Evolutionary conservation across 2,329 filamentous ascomycete species (phyloP), one percentile per base, ranked within the genome.

Genomic region (Leptographium wingfieldii): DNA sequence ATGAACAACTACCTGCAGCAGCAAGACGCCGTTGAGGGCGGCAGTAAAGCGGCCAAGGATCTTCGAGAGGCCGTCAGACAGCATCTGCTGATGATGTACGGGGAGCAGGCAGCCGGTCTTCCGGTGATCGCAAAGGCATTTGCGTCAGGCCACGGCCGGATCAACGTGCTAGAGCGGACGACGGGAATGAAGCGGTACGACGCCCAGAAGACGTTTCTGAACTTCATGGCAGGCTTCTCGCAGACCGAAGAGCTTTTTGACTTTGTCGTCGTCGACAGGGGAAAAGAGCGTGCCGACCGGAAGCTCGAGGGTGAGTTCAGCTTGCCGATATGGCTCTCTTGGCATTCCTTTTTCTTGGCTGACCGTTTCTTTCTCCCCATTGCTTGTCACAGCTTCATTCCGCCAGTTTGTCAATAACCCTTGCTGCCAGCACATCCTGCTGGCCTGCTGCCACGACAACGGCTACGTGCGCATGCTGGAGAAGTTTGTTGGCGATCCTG

Each of bases 381-480:
- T 55, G 11, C 31, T 19, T 55, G 9, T 22, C 53, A 22, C 22
- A 58, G 56, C 56, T 3, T 52, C 56, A 10, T 52, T 58, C 22
- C 56, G 31, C 5, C 56, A 51, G 3, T 38, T 38, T 33, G n/a
- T 58, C 12, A n/a, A 40, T 3, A 58, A 58, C 22, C 56, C 56
- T 12, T 58, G 46, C 31, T 58, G 56, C 56, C 56, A 52, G 5
- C 46, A 9, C 29, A 52, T 58, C 22, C 22, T 58, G 4, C 46
- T 58, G 46, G 56, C 56, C 22, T 52, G 56, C 46, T 58, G 56
- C 46, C 56, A 58, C 33, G 56, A 58, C 48, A 58, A 58, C 31
- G 56, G 56, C 46, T 58, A 58, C 22, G 56, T 58, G 46, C 56
- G 56, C 31, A 38, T 52, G 48, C 56, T 58, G n/a, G 56, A 58